phyloP scores from a whole-genome alignment of 1,139 yeast species.

The Yamadazyma kanchanaburiensis region DNA sequence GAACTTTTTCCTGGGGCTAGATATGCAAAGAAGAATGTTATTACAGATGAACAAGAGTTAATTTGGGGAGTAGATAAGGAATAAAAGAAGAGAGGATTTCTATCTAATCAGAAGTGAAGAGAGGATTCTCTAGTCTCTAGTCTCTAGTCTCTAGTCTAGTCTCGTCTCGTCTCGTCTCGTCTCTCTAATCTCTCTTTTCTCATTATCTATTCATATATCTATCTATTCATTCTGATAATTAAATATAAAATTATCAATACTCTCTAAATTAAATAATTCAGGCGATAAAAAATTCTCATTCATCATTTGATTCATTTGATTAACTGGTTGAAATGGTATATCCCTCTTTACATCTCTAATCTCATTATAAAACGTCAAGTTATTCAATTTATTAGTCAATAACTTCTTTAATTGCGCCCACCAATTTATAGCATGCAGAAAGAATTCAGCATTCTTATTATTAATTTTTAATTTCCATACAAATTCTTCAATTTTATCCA shows the following conservation, averaged over 20 bases:
- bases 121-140: too few relatives aligned
- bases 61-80: not conserved
- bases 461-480: slow-evolving; percentile 14
- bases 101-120: too few relatives aligned
- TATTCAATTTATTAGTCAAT: slow-evolving; percentile 3
- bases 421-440: slow-evolving; percentile 13
- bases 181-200: slow-evolving; percentile 1
- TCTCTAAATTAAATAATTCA: slow-evolving; percentile 9
- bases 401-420: slow-evolving; percentile 9
- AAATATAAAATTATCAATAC: slow-evolving; percentile 9
- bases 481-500: slow-evolving; percentile 11
- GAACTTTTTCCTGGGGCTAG: slow-evolving; percentile 36
- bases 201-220: not conserved
- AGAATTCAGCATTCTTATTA: slow-evolving; percentile 14
- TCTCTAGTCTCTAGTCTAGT: too few relatives aligned
- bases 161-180: too few relatives aligned
- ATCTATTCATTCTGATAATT: slow-evolving; percentile 6
- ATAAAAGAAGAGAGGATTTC: too few relatives aligned
- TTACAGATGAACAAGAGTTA: slow-evolving; percentile 1
- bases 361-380: slow-evolving; percentile 6
- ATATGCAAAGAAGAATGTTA: slow-evolving; percentile 2
- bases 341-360: not conserved
- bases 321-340: not conserved
- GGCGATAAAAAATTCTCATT: slow-evolving; percentile 11
- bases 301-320: not conserved